Evolutionary conservation across 78 protist species (phyloP).

Genomic region (Dictyostelium intermedium): DNA sequence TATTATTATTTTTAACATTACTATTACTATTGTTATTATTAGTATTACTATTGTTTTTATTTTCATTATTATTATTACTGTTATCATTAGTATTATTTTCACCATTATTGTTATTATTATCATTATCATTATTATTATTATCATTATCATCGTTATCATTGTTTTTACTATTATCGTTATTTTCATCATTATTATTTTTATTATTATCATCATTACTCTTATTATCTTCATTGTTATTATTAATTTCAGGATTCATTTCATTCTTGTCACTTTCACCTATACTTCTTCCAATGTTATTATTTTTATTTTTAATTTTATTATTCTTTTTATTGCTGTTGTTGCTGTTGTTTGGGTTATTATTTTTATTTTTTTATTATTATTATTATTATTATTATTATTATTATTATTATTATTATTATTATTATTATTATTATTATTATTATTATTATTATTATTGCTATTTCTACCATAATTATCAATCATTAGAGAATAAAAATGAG

Average conservation of each 20-base stretch:
- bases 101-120: neutral
- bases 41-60: neutral
- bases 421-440: neutral
- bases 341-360: too few species aligned
- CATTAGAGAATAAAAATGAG: constrained; percentile 10
- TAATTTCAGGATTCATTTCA: neutral
- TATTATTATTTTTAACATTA: neutral
- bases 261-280: neutral
- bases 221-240: neutral
- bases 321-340: too few species aligned
- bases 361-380: neutral
- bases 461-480: neutral
- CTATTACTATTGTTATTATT: neutral
- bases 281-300: neutral
- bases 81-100: neutral
- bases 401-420: neutral
- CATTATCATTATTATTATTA: neutral
- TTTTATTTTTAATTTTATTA: neutral
- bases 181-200: neutral
- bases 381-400: neutral
- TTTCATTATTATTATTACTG: neutral
- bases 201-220: neutral
- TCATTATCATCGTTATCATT: neutral
- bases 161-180: neutral
- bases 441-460: neutral